These are phyloP conservation scores for Moniliophthora roreri DNA, from an alignment of 1,284 basidiomycete genomes.

Conservation along the genomic window DNA sequence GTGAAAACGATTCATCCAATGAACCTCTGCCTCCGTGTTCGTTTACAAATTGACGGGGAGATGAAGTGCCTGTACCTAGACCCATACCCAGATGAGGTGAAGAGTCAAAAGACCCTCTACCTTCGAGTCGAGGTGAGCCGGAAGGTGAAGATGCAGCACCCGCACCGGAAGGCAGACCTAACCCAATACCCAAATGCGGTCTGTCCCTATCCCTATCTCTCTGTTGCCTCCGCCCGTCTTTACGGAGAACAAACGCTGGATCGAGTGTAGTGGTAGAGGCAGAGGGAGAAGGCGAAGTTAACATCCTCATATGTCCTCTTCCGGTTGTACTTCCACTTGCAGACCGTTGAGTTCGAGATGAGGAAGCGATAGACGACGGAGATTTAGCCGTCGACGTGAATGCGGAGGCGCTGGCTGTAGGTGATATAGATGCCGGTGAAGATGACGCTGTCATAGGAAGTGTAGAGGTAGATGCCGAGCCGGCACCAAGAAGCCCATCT, in stretches of 20 bases:
- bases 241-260: neutral
- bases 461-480: neutral
- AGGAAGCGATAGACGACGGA: neutral
- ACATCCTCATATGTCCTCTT: neutral
- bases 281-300: neutral
- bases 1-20: neutral
- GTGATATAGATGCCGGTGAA: neutral
- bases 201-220: neutral
- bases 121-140: no score
- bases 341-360: neutral
- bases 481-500: neutral
- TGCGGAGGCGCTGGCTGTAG: neutral
- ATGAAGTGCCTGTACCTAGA: neutral
- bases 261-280: neutral
- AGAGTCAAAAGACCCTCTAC: no score
- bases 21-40: constrained; percentile 2
- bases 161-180: neutral
- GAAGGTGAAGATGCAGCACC: no score
- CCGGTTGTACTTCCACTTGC: neutral
- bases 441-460: neutral
- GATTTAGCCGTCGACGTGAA: neutral
- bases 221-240: neutral
- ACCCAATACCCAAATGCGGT: neutral
- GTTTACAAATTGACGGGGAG: neutral
- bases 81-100: neutral